Base-by-base conservation (phyloP, 1,284 basidiomycete species). In the Trichosporon faecale region DNA sequence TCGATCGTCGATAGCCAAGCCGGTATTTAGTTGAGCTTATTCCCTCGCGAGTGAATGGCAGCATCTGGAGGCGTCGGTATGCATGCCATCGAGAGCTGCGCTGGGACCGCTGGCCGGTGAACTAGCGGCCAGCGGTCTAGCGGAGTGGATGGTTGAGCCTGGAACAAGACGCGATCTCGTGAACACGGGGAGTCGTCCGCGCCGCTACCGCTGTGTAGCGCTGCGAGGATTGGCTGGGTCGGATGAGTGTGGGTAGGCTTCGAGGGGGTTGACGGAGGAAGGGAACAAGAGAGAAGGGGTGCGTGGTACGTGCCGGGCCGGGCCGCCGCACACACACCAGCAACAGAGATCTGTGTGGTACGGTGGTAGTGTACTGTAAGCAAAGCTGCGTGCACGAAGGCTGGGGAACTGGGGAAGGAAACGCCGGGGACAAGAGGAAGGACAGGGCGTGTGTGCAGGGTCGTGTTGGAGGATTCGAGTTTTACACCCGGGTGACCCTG, bases 1-100 rank as follows among this genome's bases (percentile, higher is more conserved):
- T 31, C 57, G 57, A 61, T 61, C 27, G 57, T 61, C 27, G 57
- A 61, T n/a, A 61, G 57, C 57, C 57, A 61, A 61, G 18, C 29
- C 57, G 57, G 57, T 18, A 61, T 61, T 61, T 6, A 61, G 57
- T 61, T 61, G 57, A 31, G 57, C 57, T 61, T 61, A 61, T 25
- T 33, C 14, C 57, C n/a, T 61, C 29, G 57, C 29, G 8, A 31
- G 27, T 31, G 57, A 31, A 61, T 31, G 27, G 27, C 7, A 8
- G 4, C 27, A n/a, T 29, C 57, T 61, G 3, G 29, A 61, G 27
- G 57, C 29, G 29, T 29, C 35, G 29, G 57, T 33, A 61, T 61
- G 57, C 57, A 61, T 29, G 49, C 49, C 49, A 7, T 44, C 18
- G 16, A n/a, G 40, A n/a, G 40, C 40, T 44, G 49, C 16, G 49